Percentiles rank a stretch among this genome's conserved stretches.
Conservation (phyloP, 192 early-diverging fungal species). For the Backusella westeae region DNA sequence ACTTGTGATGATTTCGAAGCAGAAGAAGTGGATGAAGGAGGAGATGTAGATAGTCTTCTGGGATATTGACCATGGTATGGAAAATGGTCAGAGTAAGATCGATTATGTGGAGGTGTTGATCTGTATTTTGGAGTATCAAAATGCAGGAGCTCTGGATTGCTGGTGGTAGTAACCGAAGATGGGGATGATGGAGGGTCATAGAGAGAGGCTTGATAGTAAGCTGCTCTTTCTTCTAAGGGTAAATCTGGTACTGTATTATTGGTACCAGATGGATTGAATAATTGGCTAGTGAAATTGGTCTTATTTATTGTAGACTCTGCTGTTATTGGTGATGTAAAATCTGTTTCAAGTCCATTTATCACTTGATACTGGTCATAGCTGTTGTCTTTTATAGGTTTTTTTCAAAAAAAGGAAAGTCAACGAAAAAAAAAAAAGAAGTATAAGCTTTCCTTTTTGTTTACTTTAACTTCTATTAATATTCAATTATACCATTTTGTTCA, state of each 20-base stretch:
- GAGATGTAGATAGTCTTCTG: background rate
- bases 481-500: background rate
- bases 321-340: background rate
- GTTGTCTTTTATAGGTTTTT: background rate
- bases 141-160: background rate
- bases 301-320: background rate
- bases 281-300: background rate
- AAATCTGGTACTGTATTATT: background rate
- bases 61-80: background rate
- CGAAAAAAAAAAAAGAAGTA: background rate
- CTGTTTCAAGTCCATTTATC: background rate
- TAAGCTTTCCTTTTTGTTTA: background rate
- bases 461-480: background rate
- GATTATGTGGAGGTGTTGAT: background rate
- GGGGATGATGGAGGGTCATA: background rate
- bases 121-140: background rate
- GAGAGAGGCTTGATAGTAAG: background rate
- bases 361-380: background rate
- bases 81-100: conserved; percentile 10
- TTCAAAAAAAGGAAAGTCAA: background rate
- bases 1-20: background rate
- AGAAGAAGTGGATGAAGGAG: background rate
- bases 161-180: background rate
- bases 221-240: background rate
- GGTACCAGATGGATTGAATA: background rate